A percentile compares a stretch with the other conserved stretches of the same genome.
Conservation (phyloP, 768 basidiomycete species). For the Hygrophorus russula region DNA sequence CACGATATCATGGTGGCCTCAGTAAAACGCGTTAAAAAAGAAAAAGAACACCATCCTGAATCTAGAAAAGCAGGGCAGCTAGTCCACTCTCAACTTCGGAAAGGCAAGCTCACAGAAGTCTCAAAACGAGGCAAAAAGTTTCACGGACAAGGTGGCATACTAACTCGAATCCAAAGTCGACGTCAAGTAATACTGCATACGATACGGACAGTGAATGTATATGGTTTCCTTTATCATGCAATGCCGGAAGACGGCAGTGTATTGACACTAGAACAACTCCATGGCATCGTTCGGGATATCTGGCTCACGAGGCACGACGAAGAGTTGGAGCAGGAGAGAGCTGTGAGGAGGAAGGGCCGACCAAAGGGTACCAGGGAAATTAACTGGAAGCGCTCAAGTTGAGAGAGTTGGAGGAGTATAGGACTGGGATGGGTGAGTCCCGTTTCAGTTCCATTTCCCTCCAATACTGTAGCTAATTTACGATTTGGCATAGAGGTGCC, state of each 20-base stretch:
- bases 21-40: slow-evolving; percentile 35
- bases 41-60: slow-evolving; percentile 74
- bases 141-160: slow-evolving; percentile 2
- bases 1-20: too few relatives aligned
- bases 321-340: slow-evolving; percentile 48
- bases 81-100: slow-evolving; percentile 53
- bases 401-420: slow-evolving; percentile 62
- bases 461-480: not conserved
- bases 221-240: slow-evolving; percentile 66
- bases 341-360: slow-evolving; percentile 57
- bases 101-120: slow-evolving; percentile 48
- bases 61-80: slow-evolving; percentile 79
- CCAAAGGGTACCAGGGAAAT: slow-evolving; percentile 61
- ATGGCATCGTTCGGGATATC: slow-evolving; percentile 47
- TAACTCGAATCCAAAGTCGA: not conserved
- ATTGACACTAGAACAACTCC: slow-evolving; percentile 55
- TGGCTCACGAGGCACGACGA: too few relatives aligned
- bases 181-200: slow-evolving; percentile 3
- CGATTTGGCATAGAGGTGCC: slow-evolving; percentile 47
- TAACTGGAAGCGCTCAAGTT: slow-evolving; percentile 65
- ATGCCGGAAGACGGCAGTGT: slow-evolving; percentile 46
- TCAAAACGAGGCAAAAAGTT: slow-evolving; percentile 36
- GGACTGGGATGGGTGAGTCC: slow-evolving; percentile 67
- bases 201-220: slow-evolving; percentile 44
- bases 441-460: slow-evolving; percentile 3